Evolutionary conservation across 495 filamentous ascomycete species (phyloP), one percentile per base, ranked within the genome.

Genomic region (Penicillium tannophilum): DNA sequence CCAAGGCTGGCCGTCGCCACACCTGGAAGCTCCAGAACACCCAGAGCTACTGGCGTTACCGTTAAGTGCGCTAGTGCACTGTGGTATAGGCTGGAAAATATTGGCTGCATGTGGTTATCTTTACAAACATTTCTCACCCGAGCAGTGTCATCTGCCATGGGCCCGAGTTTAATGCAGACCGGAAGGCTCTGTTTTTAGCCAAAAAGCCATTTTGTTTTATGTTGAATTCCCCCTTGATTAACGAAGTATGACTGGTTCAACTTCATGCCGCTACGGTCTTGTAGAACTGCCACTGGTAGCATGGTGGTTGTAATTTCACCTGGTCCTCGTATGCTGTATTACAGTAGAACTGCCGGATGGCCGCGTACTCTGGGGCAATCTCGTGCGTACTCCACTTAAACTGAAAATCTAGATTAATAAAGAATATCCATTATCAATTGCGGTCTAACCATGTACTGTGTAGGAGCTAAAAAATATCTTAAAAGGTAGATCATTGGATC

Each of bases 11-110:
- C 67, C 86, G 94, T 72, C 89, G 95, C 82, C 96, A 98, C 90
- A 98, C 93, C 75, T 99, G 94, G 94, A 96, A 96, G 90, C 85
- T 89, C 77, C 93, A 93, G 87, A 97, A 97, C 89, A 98, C 94
- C 77, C 86, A 93, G 76, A 91, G 86, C 75, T 89, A 93, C 76
- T 96, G 92, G 90, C 82, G 91, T 71, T 96, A 94, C 80, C 78
- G 84, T 69, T 87, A 86, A 72, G 72, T 63, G 74, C 67, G 50
- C 24, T 66, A 62, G 46, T 63, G 67, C 67, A 68, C 65, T 64
- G 65, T 62, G 65, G 59, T 58, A 39, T 65, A 52, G 60, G 58
- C 55, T 65, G 63, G 74, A 69, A 63, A 60, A 65, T 75, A 64
- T 76, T 70, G 70, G 68, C 54, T 66, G 70, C 67, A 74, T 74